A percentile compares a stretch with the other conserved stretches of the same genome.
These are phyloP conservation scores for Leishmania gerbilli DNA, from an alignment of 208 protist genomes.

Conservation along the genomic window DNA sequence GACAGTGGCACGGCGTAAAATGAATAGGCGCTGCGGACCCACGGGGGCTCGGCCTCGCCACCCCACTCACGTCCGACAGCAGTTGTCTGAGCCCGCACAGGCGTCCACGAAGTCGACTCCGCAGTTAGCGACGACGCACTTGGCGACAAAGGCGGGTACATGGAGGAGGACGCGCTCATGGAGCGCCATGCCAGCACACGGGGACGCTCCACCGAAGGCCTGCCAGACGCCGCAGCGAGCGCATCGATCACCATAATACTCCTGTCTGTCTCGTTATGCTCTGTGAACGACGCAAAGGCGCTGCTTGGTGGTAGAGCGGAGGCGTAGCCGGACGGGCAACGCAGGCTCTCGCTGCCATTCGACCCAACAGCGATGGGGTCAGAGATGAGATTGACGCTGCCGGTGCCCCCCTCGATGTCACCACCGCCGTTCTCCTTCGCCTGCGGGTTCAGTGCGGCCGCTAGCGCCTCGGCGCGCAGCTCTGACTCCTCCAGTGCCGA, in stretches of 20 bases:
- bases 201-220: neutral
- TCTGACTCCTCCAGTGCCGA: slow-evolving; percentile 17
- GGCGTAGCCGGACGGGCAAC: neutral
- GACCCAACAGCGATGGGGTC: neutral
- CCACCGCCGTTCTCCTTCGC: neutral
- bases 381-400: neutral
- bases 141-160: neutral
- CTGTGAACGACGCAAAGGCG: slow-evolving; percentile 8
- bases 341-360: neutral
- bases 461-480: slow-evolving; percentile 1
- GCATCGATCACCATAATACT: neutral
- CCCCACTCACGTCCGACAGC: neutral
- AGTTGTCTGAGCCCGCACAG: neutral
- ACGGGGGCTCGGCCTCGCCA: neutral
- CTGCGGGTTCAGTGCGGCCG: neutral
- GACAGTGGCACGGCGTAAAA: neutral
- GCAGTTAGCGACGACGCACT: neutral
- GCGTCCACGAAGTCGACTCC: neutral
- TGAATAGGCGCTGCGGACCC: neutral
- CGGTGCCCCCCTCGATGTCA: neutral
- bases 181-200: neutral
- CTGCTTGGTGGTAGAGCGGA: slow-evolving; percentile 6
- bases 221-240: neutral
- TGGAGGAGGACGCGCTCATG: neutral
- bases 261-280: neutral